Evolutionary conservation across 495 filamentous ascomycete genomes (phyloP), one percentile per base, ranked within the genome.

Genomic region (Parmelia sp.): DNA sequence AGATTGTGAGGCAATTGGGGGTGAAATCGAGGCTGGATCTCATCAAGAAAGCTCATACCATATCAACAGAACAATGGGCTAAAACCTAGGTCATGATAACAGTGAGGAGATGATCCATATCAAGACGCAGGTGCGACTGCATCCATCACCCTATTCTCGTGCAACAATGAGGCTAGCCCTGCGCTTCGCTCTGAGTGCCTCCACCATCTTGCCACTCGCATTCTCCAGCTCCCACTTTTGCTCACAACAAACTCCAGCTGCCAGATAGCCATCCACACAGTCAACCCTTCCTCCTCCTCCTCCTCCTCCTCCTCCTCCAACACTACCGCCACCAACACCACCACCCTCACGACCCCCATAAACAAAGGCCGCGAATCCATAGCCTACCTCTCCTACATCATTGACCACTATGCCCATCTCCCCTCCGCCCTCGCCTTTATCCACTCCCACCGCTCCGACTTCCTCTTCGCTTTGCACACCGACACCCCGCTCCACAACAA

Each of bases 211-310:
- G n/a, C n/a, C 78, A 21, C 71, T 17, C n/a, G 68, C 4, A 71
- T 71, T 11, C 74, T 63, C 66, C 14, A 3, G 10, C n/a, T n/a
- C 36, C 33, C 17, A 27, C 9, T 63, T 67, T 59, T 44, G 12
- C 58, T 60, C n/a, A n/a, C n/a, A 33, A 60, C 51, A 62, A 58
- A 57, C n/a, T n/a, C n/a, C 58, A 81, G 79, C 65, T 81, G 78
- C 77, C 73, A 75, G 47, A 69, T 70, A 40, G 77, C 77, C 60
- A 73, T 88, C 47, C 90, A 90, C 71, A 78, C 79, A 29, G 84
- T 82, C 58, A 83, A 90, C 56, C 70, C 81, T n/a, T n/a, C n/a
- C n/a, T n/a, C n/a, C n/a, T n/a, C n/a, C n/a, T n/a, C n/a, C n/a
- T n/a, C n/a, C n/a, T n/a, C n/a, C n/a, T n/a, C n/a, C n/a, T n/a